A percentile compares a stretch with the other conserved stretches of the same genome.
Evolutionary conservation across 768 basidiomycete species (phyloP).

Genomic region (Russula compacta): DNA sequence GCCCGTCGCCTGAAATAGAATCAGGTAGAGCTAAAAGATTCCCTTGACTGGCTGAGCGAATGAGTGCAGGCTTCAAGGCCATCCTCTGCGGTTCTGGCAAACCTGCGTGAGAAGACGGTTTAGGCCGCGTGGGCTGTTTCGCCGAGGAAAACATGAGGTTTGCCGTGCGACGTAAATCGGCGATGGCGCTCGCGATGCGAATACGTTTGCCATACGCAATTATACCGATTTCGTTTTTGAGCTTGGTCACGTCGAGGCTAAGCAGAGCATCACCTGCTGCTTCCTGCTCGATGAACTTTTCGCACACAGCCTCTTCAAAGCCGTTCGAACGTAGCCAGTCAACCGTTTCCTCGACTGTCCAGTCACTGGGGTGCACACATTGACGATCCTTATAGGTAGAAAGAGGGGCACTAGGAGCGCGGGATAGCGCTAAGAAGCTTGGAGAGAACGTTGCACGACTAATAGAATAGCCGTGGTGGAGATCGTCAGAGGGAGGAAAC

Average conservation of each 20-base stretch:
- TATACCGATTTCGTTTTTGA: constrained; percentile 91
- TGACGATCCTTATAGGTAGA: constrained; percentile 24
- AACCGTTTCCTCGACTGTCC: constrained; percentile 83
- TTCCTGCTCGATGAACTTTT: constrained; percentile 94
- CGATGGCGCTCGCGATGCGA: constrained; percentile 86
- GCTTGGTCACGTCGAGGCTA: constrained; percentile 81
- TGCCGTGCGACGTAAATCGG: constrained; percentile 70
- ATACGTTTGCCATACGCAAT: constrained; percentile 89
- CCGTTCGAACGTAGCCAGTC: constrained; percentile 80
- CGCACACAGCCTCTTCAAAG: constrained; percentile 74
- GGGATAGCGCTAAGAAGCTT: neutral
- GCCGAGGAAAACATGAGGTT: constrained; percentile 38
- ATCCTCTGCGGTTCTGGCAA: constrained; percentile 8
- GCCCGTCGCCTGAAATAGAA: constrained; percentile 19
- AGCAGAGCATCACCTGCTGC: constrained; percentile 97
- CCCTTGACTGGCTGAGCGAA: constrained; percentile 20
- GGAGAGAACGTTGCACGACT: constrained; percentile 5
- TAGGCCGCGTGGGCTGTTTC: constrained; percentile 29
- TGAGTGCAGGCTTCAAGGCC: constrained; percentile 13
- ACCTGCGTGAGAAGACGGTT: constrained; percentile 27
- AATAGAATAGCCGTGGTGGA: constrained; percentile 19
- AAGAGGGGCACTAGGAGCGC: neutral
- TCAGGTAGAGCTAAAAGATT: constrained; percentile 23
- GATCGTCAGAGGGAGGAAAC: constrained; percentile 22
- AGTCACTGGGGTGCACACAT: constrained; percentile 51